These are phyloP conservation scores for Eucalyptus cladocalyx DNA, from an alignment of 345 rosid species.

Conservation along the genomic window DNA sequence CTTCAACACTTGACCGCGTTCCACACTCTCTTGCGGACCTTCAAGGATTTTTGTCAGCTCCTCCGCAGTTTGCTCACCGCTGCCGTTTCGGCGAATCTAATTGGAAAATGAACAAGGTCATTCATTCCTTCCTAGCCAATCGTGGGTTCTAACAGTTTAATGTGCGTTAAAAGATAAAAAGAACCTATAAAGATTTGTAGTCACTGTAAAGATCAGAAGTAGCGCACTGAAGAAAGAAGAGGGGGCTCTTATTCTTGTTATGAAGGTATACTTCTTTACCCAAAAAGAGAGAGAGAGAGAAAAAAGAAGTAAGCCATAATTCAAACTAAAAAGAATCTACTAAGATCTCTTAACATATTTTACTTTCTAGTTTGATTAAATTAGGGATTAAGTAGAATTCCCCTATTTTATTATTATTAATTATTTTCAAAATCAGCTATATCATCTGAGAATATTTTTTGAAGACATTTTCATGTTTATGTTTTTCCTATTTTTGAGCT, in stretches of 20 bases:
- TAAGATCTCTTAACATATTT: not conserved
- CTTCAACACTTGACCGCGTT: not conserved
- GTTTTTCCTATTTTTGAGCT: not conserved
- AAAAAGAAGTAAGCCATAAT: not conserved
- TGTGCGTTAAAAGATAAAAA: not conserved
- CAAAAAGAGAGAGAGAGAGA: fast-evolving
- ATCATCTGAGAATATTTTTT: not conserved
- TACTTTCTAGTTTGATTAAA: too few species aligned
- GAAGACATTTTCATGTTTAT: not conserved
- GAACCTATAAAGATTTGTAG: not conserved
- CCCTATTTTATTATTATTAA: not conserved
- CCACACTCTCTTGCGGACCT: not conserved
- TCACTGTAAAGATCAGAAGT: not conserved
- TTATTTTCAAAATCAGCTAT: not conserved
- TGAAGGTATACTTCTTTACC: too few species aligned
- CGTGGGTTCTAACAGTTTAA: not conserved
- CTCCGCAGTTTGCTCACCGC: not conserved
- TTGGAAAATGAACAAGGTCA: not conserved
- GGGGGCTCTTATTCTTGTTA: not conserved
- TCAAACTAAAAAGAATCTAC: not conserved
- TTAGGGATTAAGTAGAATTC: not conserved
- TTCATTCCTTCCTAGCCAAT: not conserved
- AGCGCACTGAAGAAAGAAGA: not conserved
- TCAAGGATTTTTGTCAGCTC: not conserved
- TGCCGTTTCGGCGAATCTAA: not conserved